Conservation (phyloP, 2,329 filamentous ascomycete genomes). For the Coniella lustricola region DNA sequence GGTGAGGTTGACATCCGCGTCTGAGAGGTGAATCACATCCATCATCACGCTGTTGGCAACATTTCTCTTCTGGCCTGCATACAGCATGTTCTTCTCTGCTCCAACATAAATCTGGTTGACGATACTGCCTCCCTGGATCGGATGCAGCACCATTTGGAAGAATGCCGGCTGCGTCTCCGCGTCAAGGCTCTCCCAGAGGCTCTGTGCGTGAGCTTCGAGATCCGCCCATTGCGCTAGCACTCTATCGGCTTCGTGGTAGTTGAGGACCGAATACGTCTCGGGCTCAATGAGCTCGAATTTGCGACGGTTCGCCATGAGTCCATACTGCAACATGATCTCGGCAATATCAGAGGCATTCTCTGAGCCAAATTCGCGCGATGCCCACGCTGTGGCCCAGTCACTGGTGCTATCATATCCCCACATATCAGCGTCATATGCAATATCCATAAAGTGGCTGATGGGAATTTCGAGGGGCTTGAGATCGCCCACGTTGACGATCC, state of each 20-base stretch:
- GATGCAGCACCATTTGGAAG: conserved; percentile 56
- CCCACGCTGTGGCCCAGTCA: conserved; percentile 47
- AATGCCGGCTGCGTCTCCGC: conserved; percentile 47
- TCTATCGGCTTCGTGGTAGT: conserved; percentile 57
- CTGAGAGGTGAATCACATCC: conserved; percentile 45
- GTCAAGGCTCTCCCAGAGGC: conserved; percentile 47
- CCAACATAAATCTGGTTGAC: conserved; percentile 47
- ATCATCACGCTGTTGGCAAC: conserved; percentile 48
- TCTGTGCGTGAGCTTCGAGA: conserved; percentile 46
- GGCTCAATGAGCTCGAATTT: conserved; percentile 58
- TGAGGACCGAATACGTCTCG: conserved; percentile 51
- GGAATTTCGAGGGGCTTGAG: conserved; percentile 59
- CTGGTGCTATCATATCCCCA: conserved; percentile 50
- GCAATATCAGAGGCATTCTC: conserved; percentile 40
- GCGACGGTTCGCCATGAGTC: conserved; percentile 46
- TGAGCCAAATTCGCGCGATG: conserved; percentile 47
- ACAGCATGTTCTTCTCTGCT: conserved; percentile 44
- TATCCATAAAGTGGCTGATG: conserved; percentile 60
- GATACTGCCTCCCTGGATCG: conserved; percentile 49
- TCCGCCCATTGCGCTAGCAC: conserved; percentile 48
- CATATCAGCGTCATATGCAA: conserved; percentile 55
- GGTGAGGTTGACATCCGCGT: conserved; percentile 50
- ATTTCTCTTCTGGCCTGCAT: conserved; percentile 46
- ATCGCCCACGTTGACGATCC: conserved; percentile 62
- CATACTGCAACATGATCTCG: conserved; percentile 47